Evolutionary conservation across 805 yeast species (phyloP), one percentile per base, ranked within the genome.

Genomic region (Lachancea dasiensis): DNA sequence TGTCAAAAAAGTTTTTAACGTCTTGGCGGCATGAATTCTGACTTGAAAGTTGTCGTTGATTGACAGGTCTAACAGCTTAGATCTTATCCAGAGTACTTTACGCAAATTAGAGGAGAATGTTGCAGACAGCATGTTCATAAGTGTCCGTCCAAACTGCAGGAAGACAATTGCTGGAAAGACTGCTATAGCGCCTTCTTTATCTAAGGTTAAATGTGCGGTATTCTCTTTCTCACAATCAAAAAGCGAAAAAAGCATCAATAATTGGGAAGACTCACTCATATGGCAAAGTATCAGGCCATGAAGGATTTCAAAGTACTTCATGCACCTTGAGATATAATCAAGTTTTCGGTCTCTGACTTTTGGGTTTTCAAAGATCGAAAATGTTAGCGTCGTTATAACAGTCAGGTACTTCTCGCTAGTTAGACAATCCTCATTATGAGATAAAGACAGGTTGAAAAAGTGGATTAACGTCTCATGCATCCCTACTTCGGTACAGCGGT

Each of bases 11-110:
- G 52, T 46, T 27, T 56, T 62, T 24, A 68, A 42, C 3, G 56
- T 50, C 27, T 67, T 66, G 25, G 58, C 61, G 0, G 77, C 60
- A 27, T 63, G 56, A 4, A 68, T 56, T 40, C 79, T 63, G 5
- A 70, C 50, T 24, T 61, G 60, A 37, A 65, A 67, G 20, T 63
- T 63, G 20, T 62, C 60, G 27, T 66, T 59, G 6, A 62, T 53
- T 24, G 68, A 56, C 6, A 74, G 48, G 15, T 58, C 56, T 37
- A 67, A 51, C 2, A 74, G 43, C 15, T 55, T 57, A 1, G 48
- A 37, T 23, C 67, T 58, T 0, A 72, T 51, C 17, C 60, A 54
- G 0, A 46, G 44, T 5, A 58, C 44, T 5, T 54, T 38, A n/a
- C 49, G 42, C n/a, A 48, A 51, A 27, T 59, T 61, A 14, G 44